Base-by-base conservation (phyloP, 208 protist species). In the Trypanosoma boissoni region DNA sequence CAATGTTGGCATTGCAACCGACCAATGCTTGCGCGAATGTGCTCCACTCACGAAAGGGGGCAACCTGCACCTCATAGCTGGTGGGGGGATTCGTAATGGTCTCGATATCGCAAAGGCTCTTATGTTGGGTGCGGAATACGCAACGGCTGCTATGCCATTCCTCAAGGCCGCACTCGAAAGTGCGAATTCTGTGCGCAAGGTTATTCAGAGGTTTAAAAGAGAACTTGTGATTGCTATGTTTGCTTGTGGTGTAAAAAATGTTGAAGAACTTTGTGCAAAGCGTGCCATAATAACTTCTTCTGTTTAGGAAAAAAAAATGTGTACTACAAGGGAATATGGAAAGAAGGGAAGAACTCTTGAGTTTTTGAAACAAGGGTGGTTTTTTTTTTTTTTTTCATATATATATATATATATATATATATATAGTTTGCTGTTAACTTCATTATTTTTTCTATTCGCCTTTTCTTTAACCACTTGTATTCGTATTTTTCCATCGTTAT, bases 161-260 rank as follows among this genome's bases (percentile, higher is more conserved):
- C 68, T 96, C n/a, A 81, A 79, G 2, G 81, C 91, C 0, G 77
- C 87, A 14, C 53, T 96, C 23, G 74, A 94, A 56, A 84, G 81
- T 52, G 56, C 83, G 8, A 82, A 94, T 26, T 68, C 56, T 14
- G 86, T 94, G 10, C 74, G 78, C 2, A 66, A 52, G 7, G 76
- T 96, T 1, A 86, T 96, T 67, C 85, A 89, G 56, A 72, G 87
- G 18, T 68, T 91, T 32, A 72, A 76, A 20, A 70, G 70, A 28
- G 91, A 96, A 58, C 76, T 96, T 43, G 31, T 64, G 10, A 72
- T 90, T 36, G 83, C 87, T 18, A 94, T 96, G 86, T 96, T 96
- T 69, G 83, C 91, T 9, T 92, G 85, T 62, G 91, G 91, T 28
- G 86, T 77, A 6, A 79, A 66, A 32, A 88, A 89, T 58, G 74